A percentile compares a stretch with the other conserved stretches of the same genome.
phyloP scores from a whole-genome alignment of 805 yeast species.

The Cephaloascus fragrans region DNA sequence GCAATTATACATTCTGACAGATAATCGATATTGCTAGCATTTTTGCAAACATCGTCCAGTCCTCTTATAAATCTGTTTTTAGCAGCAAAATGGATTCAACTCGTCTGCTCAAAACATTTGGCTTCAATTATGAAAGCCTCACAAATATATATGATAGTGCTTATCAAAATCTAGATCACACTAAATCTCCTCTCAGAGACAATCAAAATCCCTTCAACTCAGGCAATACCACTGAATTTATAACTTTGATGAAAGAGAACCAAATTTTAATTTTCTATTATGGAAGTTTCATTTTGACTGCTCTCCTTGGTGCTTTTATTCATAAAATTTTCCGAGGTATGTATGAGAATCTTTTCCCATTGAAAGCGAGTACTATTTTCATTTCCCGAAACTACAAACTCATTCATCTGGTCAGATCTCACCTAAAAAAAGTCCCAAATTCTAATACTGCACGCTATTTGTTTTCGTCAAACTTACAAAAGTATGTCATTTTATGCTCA shows the following conservation, averaged over 20 bases:
- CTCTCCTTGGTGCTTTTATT: background rate
- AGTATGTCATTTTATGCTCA: background rate
- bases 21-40: too few relatives aligned
- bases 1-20: too few relatives aligned
- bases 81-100: too few relatives aligned
- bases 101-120: too few relatives aligned
- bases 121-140: too few relatives aligned
- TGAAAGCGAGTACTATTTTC: background rate
- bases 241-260: background rate
- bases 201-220: background rate
- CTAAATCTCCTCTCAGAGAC: background rate
- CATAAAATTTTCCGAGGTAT: background rate
- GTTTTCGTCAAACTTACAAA: background rate
- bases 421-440: background rate
- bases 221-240: background rate
- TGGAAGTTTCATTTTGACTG: background rate
- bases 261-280: background rate
- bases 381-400: background rate
- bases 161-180: too few relatives aligned
- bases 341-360: background rate
- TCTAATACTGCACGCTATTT: background rate
- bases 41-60: too few relatives aligned
- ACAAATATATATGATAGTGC: too few relatives aligned
- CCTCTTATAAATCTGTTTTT: too few relatives aligned
- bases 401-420: too few relatives aligned